A percentile compares a stretch with the other conserved stretches of the same genome.
These are phyloP conservation scores for Penicillium macrosclerotiorum DNA, from an alignment of 495 filamentous ascomycete species.

Conservation along the genomic window DNA sequence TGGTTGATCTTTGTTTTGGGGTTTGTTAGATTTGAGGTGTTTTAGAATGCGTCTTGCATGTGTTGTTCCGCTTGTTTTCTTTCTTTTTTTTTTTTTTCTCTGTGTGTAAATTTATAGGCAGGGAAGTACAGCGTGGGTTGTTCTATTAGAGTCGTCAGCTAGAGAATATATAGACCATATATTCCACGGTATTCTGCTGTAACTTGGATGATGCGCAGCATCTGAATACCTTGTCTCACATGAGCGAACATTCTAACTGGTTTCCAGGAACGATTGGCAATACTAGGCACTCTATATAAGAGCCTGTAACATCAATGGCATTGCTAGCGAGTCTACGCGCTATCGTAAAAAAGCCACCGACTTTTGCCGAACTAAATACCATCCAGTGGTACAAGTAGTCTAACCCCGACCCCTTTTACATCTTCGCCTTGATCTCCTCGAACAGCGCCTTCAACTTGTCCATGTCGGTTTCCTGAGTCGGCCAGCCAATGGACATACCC, in stretches of 20 bases:
- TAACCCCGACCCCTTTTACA: conserved; percentile 50
- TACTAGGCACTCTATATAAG: no score
- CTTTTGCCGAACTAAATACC: not conserved
- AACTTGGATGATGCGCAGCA: not conserved
- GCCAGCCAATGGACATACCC: conserved; percentile 81
- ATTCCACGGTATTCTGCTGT: not conserved
- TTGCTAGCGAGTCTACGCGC: no score
- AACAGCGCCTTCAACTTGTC: conserved; percentile 74
- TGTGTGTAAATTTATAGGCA: no score
- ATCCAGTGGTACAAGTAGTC: not conserved
- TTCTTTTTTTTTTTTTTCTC: no score
- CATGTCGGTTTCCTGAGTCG: conserved; percentile 73
- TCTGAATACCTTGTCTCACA: no score
- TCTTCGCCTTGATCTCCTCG: conserved; percentile 85
- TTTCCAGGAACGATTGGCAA: no score
- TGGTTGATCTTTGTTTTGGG: not conserved
- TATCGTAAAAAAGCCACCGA: no score
- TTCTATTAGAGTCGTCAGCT: not conserved
- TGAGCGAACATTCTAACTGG: no score
- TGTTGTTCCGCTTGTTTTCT: no score
- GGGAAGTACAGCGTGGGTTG: not conserved
- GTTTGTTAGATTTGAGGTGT: not conserved
- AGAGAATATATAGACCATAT: not conserved
- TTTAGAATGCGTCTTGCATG: conserved; percentile 1
- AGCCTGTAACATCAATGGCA: no score